Evolutionary conservation across 805 yeast species (phyloP).

Genomic region (Saturnispora bothae): DNA sequence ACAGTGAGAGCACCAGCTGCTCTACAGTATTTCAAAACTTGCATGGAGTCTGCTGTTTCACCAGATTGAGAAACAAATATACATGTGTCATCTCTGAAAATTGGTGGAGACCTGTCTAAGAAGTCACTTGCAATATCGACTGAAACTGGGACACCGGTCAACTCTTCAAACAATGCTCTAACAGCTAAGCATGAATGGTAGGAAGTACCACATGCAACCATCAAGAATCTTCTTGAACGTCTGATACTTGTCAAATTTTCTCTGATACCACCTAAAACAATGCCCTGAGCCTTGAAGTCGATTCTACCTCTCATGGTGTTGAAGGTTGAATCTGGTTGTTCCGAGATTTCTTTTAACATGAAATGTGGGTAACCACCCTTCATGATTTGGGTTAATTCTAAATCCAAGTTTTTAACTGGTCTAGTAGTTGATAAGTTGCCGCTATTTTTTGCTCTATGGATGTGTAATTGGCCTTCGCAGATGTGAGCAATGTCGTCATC

Average conservation of each 20-base stretch:
- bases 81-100: slow-evolving; percentile 96
- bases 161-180: slow-evolving; percentile 90
- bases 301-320: slow-evolving; percentile 99
- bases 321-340: slow-evolving; percentile 96
- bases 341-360: slow-evolving; percentile 98
- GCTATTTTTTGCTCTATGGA: slow-evolving; percentile 87
- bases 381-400: slow-evolving; percentile 97
- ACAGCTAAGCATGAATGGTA: slow-evolving; percentile 98
- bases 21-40: slow-evolving; percentile 88
- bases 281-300: slow-evolving; percentile 70
- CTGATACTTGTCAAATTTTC: slow-evolving; percentile 79
- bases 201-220: slow-evolving; percentile 99
- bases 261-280: slow-evolving; percentile 84
- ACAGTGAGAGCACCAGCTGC: slow-evolving; percentile 96
- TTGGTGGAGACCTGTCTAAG: slow-evolving; percentile 91
- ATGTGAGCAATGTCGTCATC: slow-evolving; percentile 99
- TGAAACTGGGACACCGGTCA: slow-evolving; percentile 87
- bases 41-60: slow-evolving; percentile 95
- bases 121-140: slow-evolving; percentile 93
- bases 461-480: slow-evolving; percentile 95
- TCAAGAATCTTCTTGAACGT: slow-evolving; percentile 87
- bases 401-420: slow-evolving; percentile 90
- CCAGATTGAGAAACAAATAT: slow-evolving; percentile 98
- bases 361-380: slow-evolving; percentile 93
- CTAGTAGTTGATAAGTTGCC: slow-evolving; percentile 89